phyloP scores from a whole-genome alignment of 352 stramenopile genomes.

The Pythium myriotylum region DNA sequence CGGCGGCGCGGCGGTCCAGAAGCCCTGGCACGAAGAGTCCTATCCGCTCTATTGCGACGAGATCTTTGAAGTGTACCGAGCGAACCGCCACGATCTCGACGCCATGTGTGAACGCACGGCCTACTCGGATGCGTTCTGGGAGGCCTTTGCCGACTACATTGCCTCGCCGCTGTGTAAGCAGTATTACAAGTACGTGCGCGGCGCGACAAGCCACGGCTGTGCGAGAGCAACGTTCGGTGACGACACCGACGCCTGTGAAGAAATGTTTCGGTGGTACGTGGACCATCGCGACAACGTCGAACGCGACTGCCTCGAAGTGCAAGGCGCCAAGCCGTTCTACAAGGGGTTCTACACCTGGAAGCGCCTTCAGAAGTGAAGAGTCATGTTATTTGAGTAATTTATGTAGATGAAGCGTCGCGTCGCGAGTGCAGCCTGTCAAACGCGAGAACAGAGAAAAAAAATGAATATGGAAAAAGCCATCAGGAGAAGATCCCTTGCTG shows the following conservation, averaged over 20 bases:
- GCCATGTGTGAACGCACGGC: slow-evolving; percentile 42
- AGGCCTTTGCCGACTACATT: slow-evolving; percentile 60
- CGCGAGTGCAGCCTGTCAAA: no score
- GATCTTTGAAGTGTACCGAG: slow-evolving; percentile 57
- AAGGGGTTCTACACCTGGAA: slow-evolving; percentile 34
- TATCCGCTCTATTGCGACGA: slow-evolving; percentile 64
- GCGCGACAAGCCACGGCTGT: slow-evolving; percentile 34
- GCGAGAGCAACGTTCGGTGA: not conserved
- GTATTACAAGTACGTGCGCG: slow-evolving; percentile 61
- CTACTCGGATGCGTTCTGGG: slow-evolving; percentile 59
- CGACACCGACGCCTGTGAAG: slow-evolving; percentile 22
- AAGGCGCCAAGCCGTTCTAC: slow-evolving; percentile 27
- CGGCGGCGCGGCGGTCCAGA: slow-evolving; percentile 38
- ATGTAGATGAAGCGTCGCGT: not conserved
- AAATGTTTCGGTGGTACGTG: slow-evolving; percentile 61
- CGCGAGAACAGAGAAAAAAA: no score
- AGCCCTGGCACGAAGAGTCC: slow-evolving; percentile 45
- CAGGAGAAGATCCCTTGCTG: no score
- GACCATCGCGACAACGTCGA: slow-evolving; percentile 44
- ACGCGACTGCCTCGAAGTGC: slow-evolving; percentile 51
- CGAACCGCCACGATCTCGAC: slow-evolving; percentile 46
- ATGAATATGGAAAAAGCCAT: no score
- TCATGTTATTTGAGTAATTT: slow-evolving; percentile 13
- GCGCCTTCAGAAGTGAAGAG: slow-evolving; percentile 1
- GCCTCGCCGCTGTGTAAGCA: slow-evolving; percentile 51